phyloP scores from a whole-genome alignment of 768 basidiomycete genomes.

The Boletus insuetus region DNA sequence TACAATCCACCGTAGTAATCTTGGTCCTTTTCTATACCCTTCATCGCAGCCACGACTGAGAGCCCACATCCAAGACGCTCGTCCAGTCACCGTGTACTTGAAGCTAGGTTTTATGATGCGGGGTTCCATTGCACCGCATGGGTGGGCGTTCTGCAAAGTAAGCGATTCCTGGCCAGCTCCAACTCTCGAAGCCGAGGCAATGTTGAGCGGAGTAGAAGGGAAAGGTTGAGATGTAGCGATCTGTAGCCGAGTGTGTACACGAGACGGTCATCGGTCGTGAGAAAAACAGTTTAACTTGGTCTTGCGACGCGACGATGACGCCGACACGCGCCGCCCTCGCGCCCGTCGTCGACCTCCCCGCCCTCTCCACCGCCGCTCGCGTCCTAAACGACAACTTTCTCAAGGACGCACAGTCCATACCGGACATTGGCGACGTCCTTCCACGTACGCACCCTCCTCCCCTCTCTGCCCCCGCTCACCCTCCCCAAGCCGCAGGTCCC shows the following conservation, averaged over 20 bases:
- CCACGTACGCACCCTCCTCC: conserved; percentile 39
- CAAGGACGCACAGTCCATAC: conserved; percentile 72
- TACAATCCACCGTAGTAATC: too few relatives aligned
- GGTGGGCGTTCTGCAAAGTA: too few relatives aligned
- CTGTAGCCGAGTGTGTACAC: conserved; percentile 81
- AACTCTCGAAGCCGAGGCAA: too few relatives aligned
- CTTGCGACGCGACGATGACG: conserved; percentile 8
- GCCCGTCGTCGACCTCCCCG: conserved; percentile 52
- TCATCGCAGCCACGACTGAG: too few relatives aligned
- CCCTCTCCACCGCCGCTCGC: conserved; percentile 63
- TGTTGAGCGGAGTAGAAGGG: too few relatives aligned
- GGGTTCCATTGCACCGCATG: too few relatives aligned
- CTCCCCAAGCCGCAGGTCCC: conserved; percentile 50
- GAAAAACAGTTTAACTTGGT: conserved; percentile 27
- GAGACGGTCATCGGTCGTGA: conserved; percentile 84
- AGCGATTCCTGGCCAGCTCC: too few relatives aligned
- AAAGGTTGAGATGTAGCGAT: too few relatives aligned
- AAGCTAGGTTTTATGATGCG: too few relatives aligned
- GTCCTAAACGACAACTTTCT: conserved; percentile 65
- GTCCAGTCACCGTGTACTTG: too few relatives aligned
- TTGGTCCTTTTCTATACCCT: too few relatives aligned
- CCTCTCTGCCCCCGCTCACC: conserved; percentile 3
- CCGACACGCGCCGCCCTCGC: conserved; percentile 12
- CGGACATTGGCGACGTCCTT: conserved; percentile 71
- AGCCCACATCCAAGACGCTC: too few relatives aligned